Evolutionary conservation across 805 yeast genomes (phyloP).

Genomic region (Kuraishia ogatae): DNA sequence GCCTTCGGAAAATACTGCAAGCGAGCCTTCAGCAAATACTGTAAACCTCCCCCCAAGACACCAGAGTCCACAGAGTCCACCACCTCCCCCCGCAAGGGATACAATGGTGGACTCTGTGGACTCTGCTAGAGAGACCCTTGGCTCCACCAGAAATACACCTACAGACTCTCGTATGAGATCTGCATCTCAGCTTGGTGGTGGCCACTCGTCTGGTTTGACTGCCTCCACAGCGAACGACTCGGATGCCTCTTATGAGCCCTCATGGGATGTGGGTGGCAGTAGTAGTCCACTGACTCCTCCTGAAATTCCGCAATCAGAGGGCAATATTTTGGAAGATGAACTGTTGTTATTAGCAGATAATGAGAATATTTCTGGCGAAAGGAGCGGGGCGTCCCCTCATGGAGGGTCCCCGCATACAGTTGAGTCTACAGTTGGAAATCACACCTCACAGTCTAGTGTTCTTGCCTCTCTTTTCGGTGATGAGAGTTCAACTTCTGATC

Average conservation of each 20-base stretch:
- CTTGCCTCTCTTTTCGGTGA: slow-evolving; percentile 2
- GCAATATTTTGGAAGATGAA: background rate
- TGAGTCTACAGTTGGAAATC: background rate
- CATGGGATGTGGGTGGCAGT: background rate
- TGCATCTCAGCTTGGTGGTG: too few species aligned
- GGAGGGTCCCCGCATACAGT: too few species aligned
- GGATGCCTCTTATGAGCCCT: background rate
- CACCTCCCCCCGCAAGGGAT: too few species aligned
- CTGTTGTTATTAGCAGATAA: background rate
- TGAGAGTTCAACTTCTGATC: slow-evolving; percentile 1
- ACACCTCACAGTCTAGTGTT: background rate
- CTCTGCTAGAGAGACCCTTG: too few species aligned
- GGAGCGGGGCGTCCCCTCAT: too few species aligned
- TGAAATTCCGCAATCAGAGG: background rate
- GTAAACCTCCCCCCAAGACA: too few species aligned
- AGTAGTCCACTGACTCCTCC: background rate
- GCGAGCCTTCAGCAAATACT: too few species aligned
- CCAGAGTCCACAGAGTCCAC: too few species aligned
- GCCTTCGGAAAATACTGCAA: too few species aligned
- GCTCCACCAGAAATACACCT: too few species aligned
- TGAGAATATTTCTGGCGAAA: background rate
- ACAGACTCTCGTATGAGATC: too few species aligned
- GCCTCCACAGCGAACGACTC: background rate
- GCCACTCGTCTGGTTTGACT: background rate
- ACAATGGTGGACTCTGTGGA: too few species aligned